phyloP scores from a whole-genome alignment of 441 rosid species.

The Croton setiger region DNA sequence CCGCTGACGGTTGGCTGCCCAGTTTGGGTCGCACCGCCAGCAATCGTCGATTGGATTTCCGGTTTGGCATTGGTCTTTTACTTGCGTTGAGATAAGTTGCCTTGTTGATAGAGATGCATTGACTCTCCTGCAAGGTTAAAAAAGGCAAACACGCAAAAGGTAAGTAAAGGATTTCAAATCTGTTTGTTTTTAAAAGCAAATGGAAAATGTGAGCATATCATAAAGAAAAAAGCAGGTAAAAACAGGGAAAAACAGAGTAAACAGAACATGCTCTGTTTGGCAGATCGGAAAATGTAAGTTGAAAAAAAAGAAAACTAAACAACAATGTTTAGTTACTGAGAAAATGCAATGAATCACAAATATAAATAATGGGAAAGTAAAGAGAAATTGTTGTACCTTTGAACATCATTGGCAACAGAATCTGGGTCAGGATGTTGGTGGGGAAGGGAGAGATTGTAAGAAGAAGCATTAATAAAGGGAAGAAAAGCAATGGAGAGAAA shows the following conservation, averaged over 20 bases:
- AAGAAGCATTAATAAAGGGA: constrained; percentile 16
- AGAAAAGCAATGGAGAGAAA: constrained; percentile 29
- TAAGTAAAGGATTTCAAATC: neutral
- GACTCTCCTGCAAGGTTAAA: constrained; percentile 46
- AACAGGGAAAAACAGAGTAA: constrained; percentile 14
- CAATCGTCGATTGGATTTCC: constrained; percentile 98
- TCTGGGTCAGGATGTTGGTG: constrained; percentile 92
- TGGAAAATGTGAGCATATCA: neutral
- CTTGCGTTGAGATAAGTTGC: constrained; percentile 33
- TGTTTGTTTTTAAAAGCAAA: constrained; percentile 9
- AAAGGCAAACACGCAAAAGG: neutral
- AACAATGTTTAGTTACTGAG: constrained; percentile 8
- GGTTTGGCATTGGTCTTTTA: constrained; percentile 62
- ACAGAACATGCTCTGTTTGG: constrained; percentile 14
- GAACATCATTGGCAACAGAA: constrained; percentile 61
- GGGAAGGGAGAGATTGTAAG: constrained; percentile 63
- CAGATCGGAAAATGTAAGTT: neutral
- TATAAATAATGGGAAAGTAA: constrained; percentile 4
- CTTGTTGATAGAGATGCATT: constrained; percentile 65
- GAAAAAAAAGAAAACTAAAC: neutral
- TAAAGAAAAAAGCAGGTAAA: neutral
- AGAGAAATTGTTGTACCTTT: constrained; percentile 40
- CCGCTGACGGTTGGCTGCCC: constrained; percentile 73
- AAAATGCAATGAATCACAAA: neutral
- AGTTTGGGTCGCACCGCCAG: constrained; percentile 75